Base-by-base conservation (phyloP, 2,329 filamentous ascomycete species). In the Colletotrichum sp. region DNA sequence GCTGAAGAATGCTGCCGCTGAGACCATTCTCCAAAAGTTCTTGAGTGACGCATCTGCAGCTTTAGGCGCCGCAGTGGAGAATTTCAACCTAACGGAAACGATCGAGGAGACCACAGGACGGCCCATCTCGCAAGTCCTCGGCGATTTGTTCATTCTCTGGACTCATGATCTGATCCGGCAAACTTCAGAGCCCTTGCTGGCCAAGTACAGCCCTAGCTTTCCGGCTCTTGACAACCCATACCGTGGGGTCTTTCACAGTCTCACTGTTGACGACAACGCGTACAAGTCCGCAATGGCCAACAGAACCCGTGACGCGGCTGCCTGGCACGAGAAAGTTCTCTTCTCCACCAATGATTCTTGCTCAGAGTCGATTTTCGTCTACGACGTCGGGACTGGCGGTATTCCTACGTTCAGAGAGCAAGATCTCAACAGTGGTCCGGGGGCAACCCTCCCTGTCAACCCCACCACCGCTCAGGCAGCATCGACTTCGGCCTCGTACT, bases 351-450 rank as follows among this genome's bases (percentile, higher is more conserved):
- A 52, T 3, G 26, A 63, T 15, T 34, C 59, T n/a, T 87, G 85
- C 75, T 85, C 84, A 8, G 84, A 86, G 67, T 81, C 80, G 44
- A 79, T 87, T 22, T 82, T 86, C 79, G 78, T 87, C 26, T 85
- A 84, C 77, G 86, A 87, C 76, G 85, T 86, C 67, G 85, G 86
- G 12, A 86, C 85, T 1, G 85, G 85, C 26, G 86, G 85, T 1
- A 68, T 85, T 22, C 85, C 85, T 4, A 84, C 82, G 8, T 86
- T 83, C 73, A 83, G 85, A 13, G 84, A 87, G 75, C 67, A 79
- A 12, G 80, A 80, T 26, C 80, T 80, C 22, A 84, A 82, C 67
- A 79, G 81, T n/a, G 80, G 78, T 26, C 79, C 80, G 4, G 80
- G 80, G 12, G 59, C 59, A 12, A 80, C 84, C 26, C 81, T 78